Conservation (phyloP, 805 yeast genomes). For the Starmerella lactis-condensi region DNA sequence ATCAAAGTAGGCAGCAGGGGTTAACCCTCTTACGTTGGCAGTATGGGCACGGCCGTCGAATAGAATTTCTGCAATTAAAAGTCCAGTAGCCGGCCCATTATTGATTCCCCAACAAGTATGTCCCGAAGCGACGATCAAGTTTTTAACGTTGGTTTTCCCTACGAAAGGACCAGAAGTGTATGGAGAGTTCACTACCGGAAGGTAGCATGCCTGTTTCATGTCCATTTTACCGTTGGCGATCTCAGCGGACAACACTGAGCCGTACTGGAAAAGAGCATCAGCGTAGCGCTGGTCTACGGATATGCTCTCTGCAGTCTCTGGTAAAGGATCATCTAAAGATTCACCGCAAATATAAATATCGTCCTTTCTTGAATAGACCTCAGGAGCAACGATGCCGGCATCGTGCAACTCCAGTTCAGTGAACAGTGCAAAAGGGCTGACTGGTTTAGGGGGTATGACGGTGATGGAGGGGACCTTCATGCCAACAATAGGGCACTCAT, state of each 20-base stretch:
- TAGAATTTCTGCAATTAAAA: conserved; percentile 68
- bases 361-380: conserved; percentile 82
- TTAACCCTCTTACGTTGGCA: conserved; percentile 65
- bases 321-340: conserved; percentile 75
- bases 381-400: conserved; percentile 63
- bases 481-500: conserved; percentile 88
- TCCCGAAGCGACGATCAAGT: conserved; percentile 68
- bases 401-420: conserved; percentile 66
- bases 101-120: conserved; percentile 99
- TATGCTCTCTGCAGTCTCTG: conserved; percentile 87
- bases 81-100: conserved; percentile 95
- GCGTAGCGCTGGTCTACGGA: conserved; percentile 74
- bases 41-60: conserved; percentile 64
- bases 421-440: conserved; percentile 86
- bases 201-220: conserved; percentile 81
- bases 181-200: conserved; percentile 87
- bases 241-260: conserved; percentile 53
- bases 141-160: conserved; percentile 78
- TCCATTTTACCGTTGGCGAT: conserved; percentile 56
- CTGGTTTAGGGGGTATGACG: conserved; percentile 59
- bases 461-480: conserved; percentile 90
- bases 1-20: conserved; percentile 71
- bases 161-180: conserved; percentile 82
- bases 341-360: conserved; percentile 97
- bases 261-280: conserved; percentile 67